These are phyloP conservation scores for Lignosus rhinocerotis DNA, from an alignment of 1,284 basidiomycete species.

Conservation along the genomic window DNA sequence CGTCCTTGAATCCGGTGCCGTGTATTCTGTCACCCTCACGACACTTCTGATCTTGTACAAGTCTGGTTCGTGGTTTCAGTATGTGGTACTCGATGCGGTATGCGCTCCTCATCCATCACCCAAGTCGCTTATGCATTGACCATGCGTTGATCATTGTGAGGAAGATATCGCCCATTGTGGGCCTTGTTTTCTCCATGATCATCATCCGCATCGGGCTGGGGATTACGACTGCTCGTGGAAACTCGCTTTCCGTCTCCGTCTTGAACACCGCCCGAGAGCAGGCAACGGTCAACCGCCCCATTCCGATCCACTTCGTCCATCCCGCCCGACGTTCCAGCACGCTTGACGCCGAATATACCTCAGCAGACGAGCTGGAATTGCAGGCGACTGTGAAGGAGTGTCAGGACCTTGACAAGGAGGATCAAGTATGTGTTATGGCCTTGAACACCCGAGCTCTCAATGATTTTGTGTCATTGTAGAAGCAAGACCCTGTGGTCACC, in stretches of 20 bases:
- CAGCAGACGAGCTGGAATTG: neutral
- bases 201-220: constrained; percentile 16
- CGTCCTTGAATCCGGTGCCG: constrained; percentile 44
- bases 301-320: neutral
- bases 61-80: constrained; percentile 38
- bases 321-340: neutral
- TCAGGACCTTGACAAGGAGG: neutral
- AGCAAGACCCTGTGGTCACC: neutral
- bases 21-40: constrained; percentile 39
- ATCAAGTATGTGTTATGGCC: neutral
- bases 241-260: neutral
- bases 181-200: constrained; percentile 17
- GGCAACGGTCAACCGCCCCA: neutral
- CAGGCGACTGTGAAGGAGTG: neutral
- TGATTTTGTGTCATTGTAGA: neutral
- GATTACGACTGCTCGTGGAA: constrained; percentile 7
- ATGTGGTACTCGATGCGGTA: constrained; percentile 42
- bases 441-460: no score
- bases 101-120: neutral
- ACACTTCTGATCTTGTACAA: constrained; percentile 37
- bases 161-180: constrained; percentile 14
- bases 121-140: neutral
- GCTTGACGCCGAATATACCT: neutral
- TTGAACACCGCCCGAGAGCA: neutral
- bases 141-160: no score